Conservation (phyloP, 208 protist species). For the Strigomonas culicis region DNA sequence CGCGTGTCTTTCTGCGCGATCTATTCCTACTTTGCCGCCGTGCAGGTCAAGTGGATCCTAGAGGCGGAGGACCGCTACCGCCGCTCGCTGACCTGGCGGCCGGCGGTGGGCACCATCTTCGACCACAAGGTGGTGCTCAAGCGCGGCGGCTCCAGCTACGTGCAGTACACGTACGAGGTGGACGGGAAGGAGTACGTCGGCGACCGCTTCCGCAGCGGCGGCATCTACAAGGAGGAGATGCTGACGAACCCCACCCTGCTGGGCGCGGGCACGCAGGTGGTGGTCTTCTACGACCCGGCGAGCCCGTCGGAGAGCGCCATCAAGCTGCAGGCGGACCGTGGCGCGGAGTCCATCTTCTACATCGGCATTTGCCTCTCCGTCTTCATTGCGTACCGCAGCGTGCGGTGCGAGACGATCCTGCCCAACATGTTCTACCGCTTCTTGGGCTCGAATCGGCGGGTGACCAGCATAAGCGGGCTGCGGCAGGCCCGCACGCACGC, state of each 20-base stretch:
- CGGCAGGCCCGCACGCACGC: constrained; percentile 59
- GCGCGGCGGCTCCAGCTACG: constrained; percentile 71
- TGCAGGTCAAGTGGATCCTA: constrained; percentile 62
- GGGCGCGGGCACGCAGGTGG: constrained; percentile 80
- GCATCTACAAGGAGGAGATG: constrained; percentile 84
- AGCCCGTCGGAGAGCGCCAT: constrained; percentile 81
- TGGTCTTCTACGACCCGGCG: constrained; percentile 87
- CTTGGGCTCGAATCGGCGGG: constrained; percentile 64
- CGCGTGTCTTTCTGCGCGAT: constrained; percentile 63
- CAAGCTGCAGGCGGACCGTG: constrained; percentile 78
- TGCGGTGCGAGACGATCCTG: constrained; percentile 91
- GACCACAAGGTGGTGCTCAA: constrained; percentile 89
- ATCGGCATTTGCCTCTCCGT: constrained; percentile 58
- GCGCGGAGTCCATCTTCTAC: constrained; percentile 67
- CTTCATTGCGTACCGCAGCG: constrained; percentile 74
- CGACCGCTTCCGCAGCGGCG: constrained; percentile 81
- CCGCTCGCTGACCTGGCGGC: constrained; percentile 80
- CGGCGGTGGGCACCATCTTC: constrained; percentile 80
- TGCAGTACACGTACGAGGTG: constrained; percentile 81
- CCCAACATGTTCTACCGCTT: constrained; percentile 92
- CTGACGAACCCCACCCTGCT: constrained; percentile 75
- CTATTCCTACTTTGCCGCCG: constrained; percentile 70
- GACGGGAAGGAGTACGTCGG: constrained; percentile 71
- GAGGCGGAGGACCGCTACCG: constrained; percentile 83
- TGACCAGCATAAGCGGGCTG: constrained; percentile 69